Conservation (phyloP, 73 alveolate species). For the Paramecium pentaurelia region DNA sequence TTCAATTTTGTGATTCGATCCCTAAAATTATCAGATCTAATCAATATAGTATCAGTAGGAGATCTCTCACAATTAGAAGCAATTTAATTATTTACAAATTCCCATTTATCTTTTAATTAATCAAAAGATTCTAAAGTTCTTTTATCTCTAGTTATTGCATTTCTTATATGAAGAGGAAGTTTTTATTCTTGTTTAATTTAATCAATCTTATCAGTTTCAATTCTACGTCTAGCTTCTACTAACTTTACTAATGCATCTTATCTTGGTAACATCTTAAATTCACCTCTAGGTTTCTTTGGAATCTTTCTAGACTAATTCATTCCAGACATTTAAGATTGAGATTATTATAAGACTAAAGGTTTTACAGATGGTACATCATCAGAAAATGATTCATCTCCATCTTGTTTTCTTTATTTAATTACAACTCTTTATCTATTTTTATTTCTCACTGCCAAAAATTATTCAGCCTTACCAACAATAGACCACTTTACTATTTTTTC, state of each 20-base stretch:
- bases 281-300: constrained; percentile 32
- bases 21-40: not conserved
- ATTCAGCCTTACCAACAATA: not conserved
- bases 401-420: not conserved
- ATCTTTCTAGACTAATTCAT: not conserved
- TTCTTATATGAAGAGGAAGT: not conserved
- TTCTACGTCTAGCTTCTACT: not conserved
- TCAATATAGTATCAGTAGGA: not conserved
- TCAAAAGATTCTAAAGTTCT: not conserved
- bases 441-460: not conserved
- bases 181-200: not conserved
- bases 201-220: not conserved
- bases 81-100: not conserved
- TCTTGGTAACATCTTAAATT: not conserved
- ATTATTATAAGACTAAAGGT: not conserved
- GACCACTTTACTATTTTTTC: constrained; percentile 17
- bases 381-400: not conserved
- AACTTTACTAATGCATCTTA: not conserved
- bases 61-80: constrained; percentile 1
- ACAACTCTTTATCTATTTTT: not conserved
- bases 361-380: not conserved
- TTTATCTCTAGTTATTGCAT: not conserved
- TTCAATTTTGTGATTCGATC: not conserved
- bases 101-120: not conserved
- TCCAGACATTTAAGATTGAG: not conserved